Evolutionary conservation across 257 asterid species (phyloP), one percentile per base, ranked within the genome.

Genomic region (Forsythia viridissima): DNA sequence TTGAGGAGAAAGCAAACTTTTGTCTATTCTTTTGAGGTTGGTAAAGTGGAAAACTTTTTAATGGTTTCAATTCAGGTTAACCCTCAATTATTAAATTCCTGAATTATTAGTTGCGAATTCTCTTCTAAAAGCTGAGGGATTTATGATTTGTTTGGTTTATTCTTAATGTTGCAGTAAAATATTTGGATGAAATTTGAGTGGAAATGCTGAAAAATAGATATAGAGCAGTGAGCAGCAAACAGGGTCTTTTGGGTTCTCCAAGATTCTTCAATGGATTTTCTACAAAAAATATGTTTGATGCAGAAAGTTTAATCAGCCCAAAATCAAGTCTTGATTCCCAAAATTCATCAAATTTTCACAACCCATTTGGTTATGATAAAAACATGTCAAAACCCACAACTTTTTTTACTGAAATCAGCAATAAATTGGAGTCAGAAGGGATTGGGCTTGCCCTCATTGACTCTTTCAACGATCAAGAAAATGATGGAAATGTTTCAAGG

Each of bases 371-470:
- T 61, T 78, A 80, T 80, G 92, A 88, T 72, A 84, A 63, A 40
- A 68, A 18, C 37, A 41, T 65, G n/a, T 42, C 77, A 77, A 76
- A 79, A 44, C 71, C 46, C 42, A 21, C 41, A 40, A 68, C 10
- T 42, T 57, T 69, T 36, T 72, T 52, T 36, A 66, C 78, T 10
- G 57, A 55, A 55, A 5, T 55, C 30, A 55, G 21, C 30, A 76
- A 77, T 57, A 79, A 81, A 61, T 4, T 71, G 39, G 90, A 86
- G 16, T 76, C 84, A 43, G 85, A 85, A 36, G 92, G 92, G 7
- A 87, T 89, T 79, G 97, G 98, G 18, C 92, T 95, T 20, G 99
- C 98, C 24, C 68, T 93, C 1, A 82, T 91, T 65, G 95, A 92
- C 77, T 88, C 96, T 21, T 74, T 91, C 41, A 78, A 59, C 39